Base-by-base conservation (phyloP, 106 monocot genomes). In the Platanthera guangdongensis region DNA sequence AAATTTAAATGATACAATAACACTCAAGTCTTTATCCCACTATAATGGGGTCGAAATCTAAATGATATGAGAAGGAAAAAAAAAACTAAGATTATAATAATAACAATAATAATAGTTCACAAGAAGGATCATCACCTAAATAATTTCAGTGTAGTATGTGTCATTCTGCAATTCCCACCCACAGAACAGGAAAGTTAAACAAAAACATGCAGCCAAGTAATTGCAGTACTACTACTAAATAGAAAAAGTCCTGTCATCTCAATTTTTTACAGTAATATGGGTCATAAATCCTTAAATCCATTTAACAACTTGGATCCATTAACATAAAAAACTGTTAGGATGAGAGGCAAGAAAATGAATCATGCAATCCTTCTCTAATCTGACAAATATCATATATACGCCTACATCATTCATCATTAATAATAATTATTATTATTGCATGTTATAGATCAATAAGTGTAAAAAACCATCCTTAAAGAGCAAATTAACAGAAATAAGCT, bases 21-120 rank as follows among this genome's bases (percentile, higher is more conserved):
- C 25, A 25, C 25, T 25, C 25, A 25, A 25, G 25, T 0, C 25
- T 25, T 25, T 25, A 25, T 25, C 25, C 25, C 25, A 25, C 25
- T 25, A 25, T 0, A 25, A 0, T 25, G 25, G 25, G 25, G 25
- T 25, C 25, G 96, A 69, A 97, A 97, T 25, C 96, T 97, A 81
- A 48, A 86, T 70, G 11, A 13, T 72, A 51, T 39, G 76, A 76
- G 13, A 52, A 76, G 65, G 49, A n/a, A n/a, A n/a, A n/a, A 63
- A 60, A 53, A 10, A 2, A 39, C 39, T 39, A 39, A 39, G 39
- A 39, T 48, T 12, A 48, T 21, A 65, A 30, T 10, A 12, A 32
- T 65, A 65, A 1, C 30, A 30, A 65, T 28, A 65, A 65, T 65
- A 30, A 65, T 60, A 21, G 18, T 60, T 18, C 59, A 3, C 18